These are phyloP conservation scores for Dryadomyces quercivorus DNA, from an alignment of 2,329 filamentous ascomycete genomes.

Conservation along the genomic window DNA sequence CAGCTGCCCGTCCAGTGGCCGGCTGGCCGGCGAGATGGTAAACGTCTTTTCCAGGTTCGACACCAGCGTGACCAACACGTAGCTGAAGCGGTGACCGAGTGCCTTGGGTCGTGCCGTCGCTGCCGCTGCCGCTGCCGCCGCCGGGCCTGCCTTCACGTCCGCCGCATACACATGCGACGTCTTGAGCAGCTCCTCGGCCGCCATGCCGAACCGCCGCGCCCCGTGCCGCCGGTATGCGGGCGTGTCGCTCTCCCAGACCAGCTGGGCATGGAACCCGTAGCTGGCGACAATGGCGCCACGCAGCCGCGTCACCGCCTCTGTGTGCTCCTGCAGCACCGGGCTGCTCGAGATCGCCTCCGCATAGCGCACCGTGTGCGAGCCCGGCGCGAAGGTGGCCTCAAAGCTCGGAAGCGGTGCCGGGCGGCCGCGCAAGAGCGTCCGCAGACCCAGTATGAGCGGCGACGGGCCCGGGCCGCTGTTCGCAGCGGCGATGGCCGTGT, in stretches of 20 bases:
- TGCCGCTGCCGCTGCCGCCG: not conserved
- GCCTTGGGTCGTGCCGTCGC: not conserved
- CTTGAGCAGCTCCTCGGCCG: slow-evolving; percentile 61
- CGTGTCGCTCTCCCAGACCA: slow-evolving; percentile 88
- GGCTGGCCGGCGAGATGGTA: slow-evolving; percentile 62
- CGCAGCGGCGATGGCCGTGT: slow-evolving; percentile 20
- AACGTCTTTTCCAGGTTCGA: slow-evolving; percentile 75
- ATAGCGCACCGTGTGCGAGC: slow-evolving; percentile 35
- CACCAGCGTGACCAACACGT: slow-evolving; percentile 64
- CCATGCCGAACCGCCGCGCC: slow-evolving; percentile 69
- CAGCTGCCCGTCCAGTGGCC: slow-evolving; percentile 58
- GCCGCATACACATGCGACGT: slow-evolving; percentile 38
- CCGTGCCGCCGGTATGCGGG: slow-evolving; percentile 67
- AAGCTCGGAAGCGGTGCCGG: slow-evolving; percentile 49
- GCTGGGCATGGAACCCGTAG: slow-evolving; percentile 78
- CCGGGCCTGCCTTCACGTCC: slow-evolving; percentile 16
- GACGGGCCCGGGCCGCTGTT: slow-evolving; percentile 21
- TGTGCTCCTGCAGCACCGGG: slow-evolving; percentile 3
- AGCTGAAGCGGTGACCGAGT: slow-evolving; percentile 44
- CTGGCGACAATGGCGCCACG: slow-evolving; percentile 72
- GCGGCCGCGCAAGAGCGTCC: slow-evolving; percentile 46
- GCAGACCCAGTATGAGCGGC: slow-evolving; percentile 40
- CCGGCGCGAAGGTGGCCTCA: slow-evolving; percentile 45
- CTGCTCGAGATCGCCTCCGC: no score
- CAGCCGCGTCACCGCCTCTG: slow-evolving; percentile 27